These are phyloP conservation scores for Brassica hybrid DNA, from an alignment of 441 rosid genomes.

Conservation along the genomic window DNA sequence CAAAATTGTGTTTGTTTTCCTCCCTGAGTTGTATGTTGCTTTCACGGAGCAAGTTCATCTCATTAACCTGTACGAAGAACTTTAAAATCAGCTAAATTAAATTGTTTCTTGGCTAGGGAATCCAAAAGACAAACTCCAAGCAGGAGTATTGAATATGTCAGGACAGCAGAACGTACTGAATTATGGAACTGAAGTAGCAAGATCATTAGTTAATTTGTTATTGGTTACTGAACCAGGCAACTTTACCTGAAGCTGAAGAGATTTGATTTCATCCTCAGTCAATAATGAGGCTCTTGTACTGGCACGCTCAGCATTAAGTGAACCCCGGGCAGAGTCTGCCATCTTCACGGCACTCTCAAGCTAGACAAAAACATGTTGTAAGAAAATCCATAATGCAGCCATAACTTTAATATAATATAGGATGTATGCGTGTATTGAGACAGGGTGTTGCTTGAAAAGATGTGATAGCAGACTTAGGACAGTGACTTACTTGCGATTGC, in stretches of 20 bases:
- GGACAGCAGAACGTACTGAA: conserved; percentile 9
- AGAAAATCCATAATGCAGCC: conserved; percentile 8
- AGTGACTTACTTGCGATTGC: conserved; percentile 81
- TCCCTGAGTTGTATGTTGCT: conserved; percentile 97
- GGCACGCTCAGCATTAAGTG: conserved; percentile 82
- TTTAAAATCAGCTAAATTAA: conserved; percentile 27
- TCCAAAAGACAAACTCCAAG: conserved; percentile 13
- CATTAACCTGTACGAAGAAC: conserved; percentile 69
- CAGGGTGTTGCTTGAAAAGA: conserved; percentile 20
- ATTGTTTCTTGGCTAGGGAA: conserved; percentile 5
- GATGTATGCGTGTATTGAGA: not conserved
- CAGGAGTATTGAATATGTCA: not conserved
- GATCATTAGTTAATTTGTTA: conserved; percentile 16
- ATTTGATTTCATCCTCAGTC: conserved; percentile 89
- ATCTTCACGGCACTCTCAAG: conserved; percentile 90
- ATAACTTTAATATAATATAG: conserved; percentile 1
- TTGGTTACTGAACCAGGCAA: conserved; percentile 15
- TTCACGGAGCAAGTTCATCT: conserved; percentile 93
- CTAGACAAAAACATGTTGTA: conserved; percentile 46
- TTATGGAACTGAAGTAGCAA: conserved; percentile 25
- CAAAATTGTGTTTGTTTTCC: conserved; percentile 97
- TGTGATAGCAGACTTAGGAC: not conserved
- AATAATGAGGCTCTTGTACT: conserved; percentile 77
- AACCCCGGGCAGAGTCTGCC: conserved; percentile 74
- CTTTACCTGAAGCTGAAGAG: conserved; percentile 88